Percentiles rank a stretch among this genome's conserved stretches.
These are phyloP conservation scores for Epithele typhae DNA, from an alignment of 768 basidiomycete genomes.

Conservation along the genomic window DNA sequence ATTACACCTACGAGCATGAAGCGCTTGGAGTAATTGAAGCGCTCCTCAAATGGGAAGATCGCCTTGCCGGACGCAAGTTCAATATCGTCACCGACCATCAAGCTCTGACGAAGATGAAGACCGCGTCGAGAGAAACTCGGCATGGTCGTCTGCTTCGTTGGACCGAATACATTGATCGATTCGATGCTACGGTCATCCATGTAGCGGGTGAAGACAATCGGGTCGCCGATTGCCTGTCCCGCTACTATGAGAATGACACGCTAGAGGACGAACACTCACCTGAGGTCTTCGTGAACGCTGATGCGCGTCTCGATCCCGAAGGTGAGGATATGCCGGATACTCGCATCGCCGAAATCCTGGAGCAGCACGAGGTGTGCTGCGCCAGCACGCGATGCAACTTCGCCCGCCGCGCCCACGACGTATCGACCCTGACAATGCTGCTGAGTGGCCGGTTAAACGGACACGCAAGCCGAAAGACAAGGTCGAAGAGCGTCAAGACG, in stretches of 20 bases:
- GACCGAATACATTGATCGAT: conserved; percentile 27
- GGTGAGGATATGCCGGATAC: too few relatives aligned
- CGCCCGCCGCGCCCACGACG: too few relatives aligned
- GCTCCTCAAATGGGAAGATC: conserved; percentile 29
- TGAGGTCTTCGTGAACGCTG: neutral
- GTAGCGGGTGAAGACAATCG: conserved; percentile 23
- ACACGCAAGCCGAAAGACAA: too few relatives aligned
- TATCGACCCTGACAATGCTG: too few relatives aligned
- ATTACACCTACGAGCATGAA: conserved; percentile 21
- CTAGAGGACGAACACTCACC: neutral
- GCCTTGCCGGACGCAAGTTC: conserved; percentile 20
- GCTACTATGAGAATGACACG: conserved; percentile 28
- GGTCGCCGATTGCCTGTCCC: conserved; percentile 28
- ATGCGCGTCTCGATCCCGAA: conserved; percentile 9
- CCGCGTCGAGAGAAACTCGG: conserved; percentile 17
- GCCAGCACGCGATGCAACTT: too few relatives aligned
- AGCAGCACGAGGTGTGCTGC: too few relatives aligned
- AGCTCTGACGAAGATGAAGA: conserved; percentile 24
- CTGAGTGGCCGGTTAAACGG: too few relatives aligned
- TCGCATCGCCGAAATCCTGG: too few relatives aligned
- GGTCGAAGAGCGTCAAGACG: too few relatives aligned
- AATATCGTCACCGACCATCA: conserved; percentile 27
- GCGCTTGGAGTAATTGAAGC: conserved; percentile 13
- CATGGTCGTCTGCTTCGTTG: conserved; percentile 24
- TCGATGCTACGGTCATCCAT: conserved; percentile 26